Evolutionary conservation across 2,329 filamentous ascomycete species (phyloP).

Genomic region (Fusarium armeniacum): DNA sequence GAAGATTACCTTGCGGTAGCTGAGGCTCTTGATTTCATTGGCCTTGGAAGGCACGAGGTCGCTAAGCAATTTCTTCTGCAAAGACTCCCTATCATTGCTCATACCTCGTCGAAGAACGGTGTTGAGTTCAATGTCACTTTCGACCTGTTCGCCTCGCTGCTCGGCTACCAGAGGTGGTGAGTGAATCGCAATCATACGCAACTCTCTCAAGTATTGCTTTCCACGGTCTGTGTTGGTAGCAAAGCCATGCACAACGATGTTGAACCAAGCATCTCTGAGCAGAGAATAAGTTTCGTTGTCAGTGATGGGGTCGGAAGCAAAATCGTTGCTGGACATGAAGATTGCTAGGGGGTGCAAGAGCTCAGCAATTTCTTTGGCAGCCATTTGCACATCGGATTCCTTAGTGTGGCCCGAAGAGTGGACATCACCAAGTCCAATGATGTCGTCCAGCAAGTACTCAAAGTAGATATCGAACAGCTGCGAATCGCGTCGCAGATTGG

Average conservation of each 20-base stretch:
- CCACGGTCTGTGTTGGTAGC: slow-evolving; percentile 79
- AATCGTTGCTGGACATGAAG: slow-evolving; percentile 78
- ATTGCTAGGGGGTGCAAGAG: slow-evolving; percentile 89
- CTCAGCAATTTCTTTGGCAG: slow-evolving; percentile 88
- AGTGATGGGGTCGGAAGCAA: slow-evolving; percentile 62
- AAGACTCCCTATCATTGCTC: slow-evolving; percentile 80
- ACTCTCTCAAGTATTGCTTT: slow-evolving; percentile 79
- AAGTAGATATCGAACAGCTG: slow-evolving; percentile 87
- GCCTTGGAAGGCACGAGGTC: slow-evolving; percentile 82
- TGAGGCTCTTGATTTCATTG: slow-evolving; percentile 82
- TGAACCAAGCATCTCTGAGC: slow-evolving; percentile 96
- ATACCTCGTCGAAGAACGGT: slow-evolving; percentile 90
- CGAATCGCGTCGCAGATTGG: slow-evolving; percentile 75
- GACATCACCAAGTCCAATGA: slow-evolving; percentile 91
- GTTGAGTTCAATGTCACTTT: slow-evolving; percentile 97
- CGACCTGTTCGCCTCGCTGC: slow-evolving; percentile 87
- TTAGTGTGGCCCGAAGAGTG: slow-evolving; percentile 80
- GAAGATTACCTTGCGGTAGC: slow-evolving; percentile 92
- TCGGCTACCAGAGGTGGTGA: slow-evolving; percentile 90
- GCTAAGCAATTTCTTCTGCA: slow-evolving; percentile 84
- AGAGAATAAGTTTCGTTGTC: slow-evolving; percentile 80
- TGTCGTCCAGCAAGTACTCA: slow-evolving; percentile 84
- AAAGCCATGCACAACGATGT: slow-evolving; percentile 95
- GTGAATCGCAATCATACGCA: slow-evolving; percentile 87
- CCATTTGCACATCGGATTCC: slow-evolving; percentile 83